phyloP scores from a whole-genome alignment of 495 filamentous ascomycete genomes.

The Evernia prunastri region DNA sequence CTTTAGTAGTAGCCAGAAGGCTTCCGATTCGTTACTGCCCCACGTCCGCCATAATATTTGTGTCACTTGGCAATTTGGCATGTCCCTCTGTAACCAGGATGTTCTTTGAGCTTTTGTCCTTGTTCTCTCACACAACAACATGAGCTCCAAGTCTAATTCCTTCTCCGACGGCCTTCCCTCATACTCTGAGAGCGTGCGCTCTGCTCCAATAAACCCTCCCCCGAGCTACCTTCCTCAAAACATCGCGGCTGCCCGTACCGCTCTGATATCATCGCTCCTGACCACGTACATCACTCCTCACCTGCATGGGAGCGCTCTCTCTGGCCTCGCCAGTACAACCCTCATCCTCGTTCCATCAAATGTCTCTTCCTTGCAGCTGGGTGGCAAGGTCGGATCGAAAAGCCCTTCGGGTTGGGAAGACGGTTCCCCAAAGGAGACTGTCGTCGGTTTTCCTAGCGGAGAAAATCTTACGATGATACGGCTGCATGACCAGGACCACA shows the following conservation, averaged over 20 bases:
- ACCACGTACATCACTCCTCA: conserved; percentile 28
- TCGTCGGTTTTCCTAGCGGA: conserved; percentile 27
- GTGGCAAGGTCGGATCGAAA: neutral
- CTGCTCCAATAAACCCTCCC: neutral
- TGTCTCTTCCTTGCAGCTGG: conserved; percentile 19
- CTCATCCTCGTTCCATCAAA: conserved; percentile 32
- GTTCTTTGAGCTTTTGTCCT: neutral
- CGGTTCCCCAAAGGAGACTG: conserved; percentile 18
- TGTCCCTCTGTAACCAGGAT: neutral
- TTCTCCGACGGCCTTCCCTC: conserved; percentile 12
- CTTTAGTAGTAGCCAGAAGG: neutral
- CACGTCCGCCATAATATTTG: too few relatives aligned
- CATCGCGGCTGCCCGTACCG: conserved; percentile 18
- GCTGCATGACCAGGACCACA: conserved; percentile 27
- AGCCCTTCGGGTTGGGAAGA: neutral
- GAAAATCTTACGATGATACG: conserved; percentile 28
- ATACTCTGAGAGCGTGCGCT: conserved; percentile 18
- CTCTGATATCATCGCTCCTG: conserved; percentile 24
- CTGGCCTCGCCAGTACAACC: conserved; percentile 25
- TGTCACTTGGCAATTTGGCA: too few relatives aligned
- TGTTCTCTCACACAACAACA: neutral
- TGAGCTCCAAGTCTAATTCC: neutral
- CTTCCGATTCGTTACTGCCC: neutral
- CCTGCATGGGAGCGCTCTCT: conserved; percentile 22
- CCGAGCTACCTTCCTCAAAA: conserved; percentile 11